phyloP scores from a whole-genome alignment of 805 yeast species.

The Torulaspora delbrueckii region DNA sequence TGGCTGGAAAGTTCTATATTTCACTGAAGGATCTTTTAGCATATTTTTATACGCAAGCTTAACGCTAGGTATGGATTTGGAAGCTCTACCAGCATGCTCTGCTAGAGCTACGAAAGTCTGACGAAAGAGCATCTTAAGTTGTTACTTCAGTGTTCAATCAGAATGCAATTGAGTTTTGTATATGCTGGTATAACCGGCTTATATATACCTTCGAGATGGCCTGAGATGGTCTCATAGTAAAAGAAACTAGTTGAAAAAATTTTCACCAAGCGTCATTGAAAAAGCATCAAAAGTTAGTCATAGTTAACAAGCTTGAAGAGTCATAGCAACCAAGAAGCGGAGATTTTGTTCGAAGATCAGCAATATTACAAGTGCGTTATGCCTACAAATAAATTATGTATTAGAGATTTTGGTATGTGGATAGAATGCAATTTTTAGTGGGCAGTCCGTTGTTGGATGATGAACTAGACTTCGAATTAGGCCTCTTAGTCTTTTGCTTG shows the following conservation, averaged over 20 bases:
- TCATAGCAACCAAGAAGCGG: neutral
- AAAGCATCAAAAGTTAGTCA: neutral
- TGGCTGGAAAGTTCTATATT: conserved; percentile 54
- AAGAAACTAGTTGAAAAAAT: neutral
- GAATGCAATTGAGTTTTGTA: neutral
- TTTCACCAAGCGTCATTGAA: neutral
- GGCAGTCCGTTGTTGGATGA: conserved; percentile 5
- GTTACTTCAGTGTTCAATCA: neutral
- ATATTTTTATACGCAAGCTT: conserved; percentile 42
- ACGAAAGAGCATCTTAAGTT: conserved; percentile 10
- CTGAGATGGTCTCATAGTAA: neutral
- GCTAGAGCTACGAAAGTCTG: conserved; percentile 21
- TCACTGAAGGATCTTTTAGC: conserved; percentile 65
- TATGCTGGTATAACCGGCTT: neutral
- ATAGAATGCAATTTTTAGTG: conserved; percentile 5
- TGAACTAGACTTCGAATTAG: conserved; percentile 4
- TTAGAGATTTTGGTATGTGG: neutral
- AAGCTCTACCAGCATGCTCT: conserved; percentile 17
- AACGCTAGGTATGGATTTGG: conserved; percentile 30
- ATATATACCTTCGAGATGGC: neutral
- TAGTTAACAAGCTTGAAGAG: neutral
- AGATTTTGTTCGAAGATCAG: neutral
- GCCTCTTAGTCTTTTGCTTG: conserved; percentile 8
- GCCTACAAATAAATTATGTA: neutral
- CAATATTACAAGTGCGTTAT: neutral